These are phyloP conservation scores for Cladosporium sp. DNA, from an alignment of 2,329 filamentous ascomycete species.

Conservation along the genomic window DNA sequence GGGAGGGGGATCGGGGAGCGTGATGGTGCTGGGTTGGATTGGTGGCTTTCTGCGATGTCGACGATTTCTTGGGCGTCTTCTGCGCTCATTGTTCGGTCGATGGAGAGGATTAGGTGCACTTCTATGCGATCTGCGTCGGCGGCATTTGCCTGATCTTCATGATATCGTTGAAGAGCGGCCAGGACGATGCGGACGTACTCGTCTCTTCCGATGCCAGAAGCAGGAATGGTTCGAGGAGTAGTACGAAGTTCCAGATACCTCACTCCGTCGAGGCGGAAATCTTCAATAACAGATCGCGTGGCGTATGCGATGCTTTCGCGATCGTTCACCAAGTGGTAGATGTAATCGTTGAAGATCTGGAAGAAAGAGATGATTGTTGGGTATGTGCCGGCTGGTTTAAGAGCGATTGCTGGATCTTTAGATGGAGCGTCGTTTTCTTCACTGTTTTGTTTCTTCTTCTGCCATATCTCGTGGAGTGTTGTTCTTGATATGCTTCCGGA, in stretches of 20 bases:
- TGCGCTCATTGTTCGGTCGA: conserved; percentile 62
- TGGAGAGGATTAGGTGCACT: conserved; percentile 64
- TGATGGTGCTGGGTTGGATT: too few species aligned
- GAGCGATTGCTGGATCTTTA: conserved; percentile 60
- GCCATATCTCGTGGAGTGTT: conserved; percentile 71
- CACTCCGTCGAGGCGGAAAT: conserved; percentile 67
- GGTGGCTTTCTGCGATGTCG: conserved; percentile 50
- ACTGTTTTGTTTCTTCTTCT: conserved; percentile 47
- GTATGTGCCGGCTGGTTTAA: conserved; percentile 54
- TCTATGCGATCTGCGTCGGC: conserved; percentile 43
- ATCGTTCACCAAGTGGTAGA: conserved; percentile 69
- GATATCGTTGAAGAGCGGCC: conserved; percentile 45
- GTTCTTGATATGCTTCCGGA: conserved; percentile 70
- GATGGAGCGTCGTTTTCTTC: conserved; percentile 46
- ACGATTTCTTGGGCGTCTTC: conserved; percentile 60
- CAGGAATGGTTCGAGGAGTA: conserved; percentile 62
- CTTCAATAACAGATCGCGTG: conserved; percentile 59
- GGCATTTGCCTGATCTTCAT: background rate
- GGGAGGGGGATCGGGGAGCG: conserved; percentile 15
- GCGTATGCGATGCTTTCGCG: conserved; percentile 49
- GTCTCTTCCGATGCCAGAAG: conserved; percentile 52
- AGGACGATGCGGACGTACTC: conserved; percentile 65
- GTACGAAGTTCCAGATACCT: conserved; percentile 76
- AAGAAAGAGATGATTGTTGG: conserved; percentile 58
- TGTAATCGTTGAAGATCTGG: conserved; percentile 71